A percentile compares a stretch with the other conserved stretches of the same genome.
These are phyloP conservation scores for Globisporangium cylindrosporum DNA, from an alignment of 352 stramenopile species.

Conservation along the genomic window DNA sequence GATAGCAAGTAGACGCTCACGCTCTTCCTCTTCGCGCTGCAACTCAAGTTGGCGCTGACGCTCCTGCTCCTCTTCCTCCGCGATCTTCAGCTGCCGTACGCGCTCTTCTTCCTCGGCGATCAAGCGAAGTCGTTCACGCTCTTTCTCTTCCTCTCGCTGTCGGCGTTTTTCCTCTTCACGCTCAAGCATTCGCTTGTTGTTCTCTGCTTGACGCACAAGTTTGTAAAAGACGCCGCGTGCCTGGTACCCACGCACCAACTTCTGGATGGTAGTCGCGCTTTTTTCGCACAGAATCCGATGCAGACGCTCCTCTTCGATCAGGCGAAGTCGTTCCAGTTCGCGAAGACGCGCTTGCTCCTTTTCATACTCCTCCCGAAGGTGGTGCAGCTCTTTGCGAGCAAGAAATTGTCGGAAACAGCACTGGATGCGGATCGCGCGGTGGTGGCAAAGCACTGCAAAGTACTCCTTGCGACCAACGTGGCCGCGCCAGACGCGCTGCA, in stretches of 20 bases:
- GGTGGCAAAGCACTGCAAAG: constrained; percentile 30
- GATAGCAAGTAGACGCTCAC: constrained; percentile 30
- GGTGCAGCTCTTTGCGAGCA: constrained; percentile 32
- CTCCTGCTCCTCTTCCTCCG: constrained; percentile 17
- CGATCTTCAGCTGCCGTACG: constrained; percentile 15
- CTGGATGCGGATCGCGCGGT: constrained; percentile 44
- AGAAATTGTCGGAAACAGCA: constrained; percentile 41
- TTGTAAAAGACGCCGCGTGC: constrained; percentile 35
- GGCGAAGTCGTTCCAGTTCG: constrained; percentile 21
- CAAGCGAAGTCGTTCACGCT: constrained; percentile 9
- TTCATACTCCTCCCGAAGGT: constrained; percentile 26
- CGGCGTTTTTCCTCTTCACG: constrained; percentile 24
- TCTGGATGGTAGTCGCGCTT: constrained; percentile 47
- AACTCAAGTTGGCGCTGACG: constrained; percentile 14
- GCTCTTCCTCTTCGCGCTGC: constrained; percentile 23
- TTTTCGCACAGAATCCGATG: constrained; percentile 22
- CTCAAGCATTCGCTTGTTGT: constrained; percentile 33
- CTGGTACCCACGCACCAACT: constrained; percentile 44
- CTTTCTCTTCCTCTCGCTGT: constrained; percentile 16
- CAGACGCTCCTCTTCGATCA: constrained; percentile 19
- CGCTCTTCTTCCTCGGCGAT: constrained; percentile 26
- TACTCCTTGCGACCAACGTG: constrained; percentile 35
- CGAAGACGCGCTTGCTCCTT: constrained; percentile 31
- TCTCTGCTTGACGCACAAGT: constrained; percentile 32
- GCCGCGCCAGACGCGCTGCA: constrained; percentile 41